A percentile compares a stretch with the other conserved stretches of the same genome.
Conservation (phyloP, 2,329 filamentous ascomycete genomes). For the Xylaria digitata region DNA sequence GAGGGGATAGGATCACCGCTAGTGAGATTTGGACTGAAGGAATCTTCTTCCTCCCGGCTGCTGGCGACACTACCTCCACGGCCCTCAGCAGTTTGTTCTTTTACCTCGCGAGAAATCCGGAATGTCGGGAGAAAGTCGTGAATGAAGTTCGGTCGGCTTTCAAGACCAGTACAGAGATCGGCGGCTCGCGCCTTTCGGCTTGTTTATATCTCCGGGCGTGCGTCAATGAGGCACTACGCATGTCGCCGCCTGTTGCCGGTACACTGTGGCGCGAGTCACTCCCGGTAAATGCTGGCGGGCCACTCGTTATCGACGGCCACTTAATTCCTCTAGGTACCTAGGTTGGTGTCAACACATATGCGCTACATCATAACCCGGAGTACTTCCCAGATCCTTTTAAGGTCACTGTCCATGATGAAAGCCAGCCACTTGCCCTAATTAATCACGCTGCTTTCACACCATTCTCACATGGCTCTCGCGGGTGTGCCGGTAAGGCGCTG, state of each 20-base stretch:
- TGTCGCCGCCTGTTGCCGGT: conserved; percentile 2
- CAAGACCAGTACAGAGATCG: too few relatives aligned
- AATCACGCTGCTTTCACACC: conserved; percentile 52
- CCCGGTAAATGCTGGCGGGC: not conserved
- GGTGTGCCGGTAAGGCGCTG: conserved; percentile 61
- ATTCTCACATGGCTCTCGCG: conserved; percentile 43
- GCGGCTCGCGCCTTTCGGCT: not conserved
- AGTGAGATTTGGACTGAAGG: conserved; percentile 10
- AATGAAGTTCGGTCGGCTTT: too few relatives aligned
- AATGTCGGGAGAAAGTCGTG: too few relatives aligned
- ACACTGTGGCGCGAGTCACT: conserved; percentile 11
- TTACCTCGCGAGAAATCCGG: too few relatives aligned
- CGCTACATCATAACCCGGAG: conserved; percentile 21
- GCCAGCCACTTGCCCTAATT: too few relatives aligned
- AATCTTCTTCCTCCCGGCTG: conserved; percentile 9
- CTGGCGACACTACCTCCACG: not conserved
- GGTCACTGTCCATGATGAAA: too few relatives aligned
- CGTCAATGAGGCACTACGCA: conserved; percentile 19
- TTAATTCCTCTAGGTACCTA: conserved; percentile 13
- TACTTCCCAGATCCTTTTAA: conserved; percentile 26
- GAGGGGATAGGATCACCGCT: not conserved
- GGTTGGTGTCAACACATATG: conserved; percentile 24
- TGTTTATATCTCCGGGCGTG: conserved; percentile 20
- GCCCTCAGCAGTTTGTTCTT: too few relatives aligned
- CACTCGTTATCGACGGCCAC: conserved; percentile 27